A percentile compares a stretch with the other conserved stretches of the same genome.
Evolutionary conservation across 768 basidiomycete species (phyloP).

Genomic region (Rubroboletus satanas): DNA sequence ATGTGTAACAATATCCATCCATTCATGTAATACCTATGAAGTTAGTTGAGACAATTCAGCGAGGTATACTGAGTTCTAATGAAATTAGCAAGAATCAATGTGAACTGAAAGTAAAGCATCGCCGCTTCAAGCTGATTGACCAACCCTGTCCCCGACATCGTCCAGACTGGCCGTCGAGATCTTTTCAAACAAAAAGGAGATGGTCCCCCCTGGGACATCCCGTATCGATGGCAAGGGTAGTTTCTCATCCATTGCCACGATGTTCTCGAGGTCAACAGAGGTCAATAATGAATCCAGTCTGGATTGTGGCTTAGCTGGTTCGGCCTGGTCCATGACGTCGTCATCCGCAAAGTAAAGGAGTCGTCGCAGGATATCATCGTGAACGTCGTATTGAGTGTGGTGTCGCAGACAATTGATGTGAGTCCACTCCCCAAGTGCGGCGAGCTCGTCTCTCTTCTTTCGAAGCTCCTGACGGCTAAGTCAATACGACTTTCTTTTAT

Average conservation of each 20-base stretch:
- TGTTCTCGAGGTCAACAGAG: constrained; percentile 48
- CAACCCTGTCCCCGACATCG: neutral
- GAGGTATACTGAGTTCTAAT: neutral
- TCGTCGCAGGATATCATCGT: constrained; percentile 61
- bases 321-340: constrained; percentile 7
- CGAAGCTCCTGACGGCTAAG: constrained; percentile 48
- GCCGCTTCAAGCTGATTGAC: neutral
- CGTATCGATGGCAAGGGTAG: constrained; percentile 40
- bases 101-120: neutral
- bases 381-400: constrained; percentile 45
- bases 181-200: constrained; percentile 76
- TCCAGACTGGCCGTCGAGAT: constrained; percentile 29
- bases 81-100: neutral
- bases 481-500: neutral
- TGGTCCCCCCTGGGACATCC: constrained; percentile 56
- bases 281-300: constrained; percentile 33
- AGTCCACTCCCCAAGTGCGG: constrained; percentile 76
- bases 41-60: neutral
- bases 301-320: constrained; percentile 20
- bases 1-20: constrained; percentile 2
- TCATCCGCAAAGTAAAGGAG: constrained; percentile 32
- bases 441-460: constrained; percentile 66
- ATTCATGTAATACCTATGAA: constrained; percentile 3
- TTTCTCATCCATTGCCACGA: constrained; percentile 35
- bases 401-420: constrained; percentile 71